Evolutionary conservation across 129 eudicot species (phyloP), one percentile per base, ranked within the genome.

Genomic region (Scalesia atractyloides): DNA sequence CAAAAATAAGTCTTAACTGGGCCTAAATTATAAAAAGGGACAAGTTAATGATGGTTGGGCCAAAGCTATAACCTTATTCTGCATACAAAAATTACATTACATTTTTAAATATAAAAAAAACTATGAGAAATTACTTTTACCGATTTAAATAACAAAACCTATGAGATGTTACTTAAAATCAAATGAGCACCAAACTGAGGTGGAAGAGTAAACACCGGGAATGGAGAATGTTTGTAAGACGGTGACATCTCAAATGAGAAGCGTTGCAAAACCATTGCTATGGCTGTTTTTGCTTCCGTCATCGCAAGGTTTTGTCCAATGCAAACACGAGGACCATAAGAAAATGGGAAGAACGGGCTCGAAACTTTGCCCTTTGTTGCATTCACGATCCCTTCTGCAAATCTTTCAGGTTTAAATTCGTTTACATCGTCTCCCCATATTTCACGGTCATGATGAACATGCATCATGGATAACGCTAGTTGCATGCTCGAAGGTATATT

Each of bases 391-490:
- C 92, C 96, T 68, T 89, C 75, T 0, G 82, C 73, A 67, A 89
- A 89, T 39, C 92, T 80, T 16, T 84, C 89, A n/a, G 96, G 89
- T 14, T 84, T 89, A 78, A 89, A 89, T 50, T 82, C 83, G 0
- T 58, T 62, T 8, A 64, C 89, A 68, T 89, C 89, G 13, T 73
- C 88, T 0, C 92, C 92, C 96, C 96, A 86, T 17, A 80, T 65
- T 52, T 81, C 66, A 10, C 6, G 73, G 36, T 89, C 92, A 17
- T 58, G 96, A 14, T 89, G 84, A 44, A 81, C 72, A 0, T 67
- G 54, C 3, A 86, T 68, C 16, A 83, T 68, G 0, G 90, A 80
- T 57, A 86, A 24, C 16, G 79, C 9, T 5, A 86, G 33, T 0
- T 51, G 72, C 73, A 83, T 66, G 39, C 90, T 88, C 0, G 88